Base-by-base conservation (phyloP, 169 alveolate genomes). In the Plasmodium gonderi region DNA sequence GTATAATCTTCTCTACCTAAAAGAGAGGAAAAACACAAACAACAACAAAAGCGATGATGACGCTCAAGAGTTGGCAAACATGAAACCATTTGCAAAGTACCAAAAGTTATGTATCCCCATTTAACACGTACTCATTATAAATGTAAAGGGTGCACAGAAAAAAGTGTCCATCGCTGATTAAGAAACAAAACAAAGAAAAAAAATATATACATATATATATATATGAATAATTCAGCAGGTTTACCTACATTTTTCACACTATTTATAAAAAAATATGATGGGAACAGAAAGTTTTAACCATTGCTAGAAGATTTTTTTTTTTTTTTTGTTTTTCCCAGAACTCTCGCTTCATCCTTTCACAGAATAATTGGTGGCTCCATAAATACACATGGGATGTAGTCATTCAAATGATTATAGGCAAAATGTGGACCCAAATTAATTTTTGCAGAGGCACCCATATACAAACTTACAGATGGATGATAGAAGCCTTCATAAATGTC, bases 381-480 rank as follows among this genome's bases (percentile, higher is more conserved):
- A 51, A 23, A 65, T 40, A 90, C 54, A 77, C 97, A 94, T 8
- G 97, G 96, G 20, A 36, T 42, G 75, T 65, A 95, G 26, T 92
- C 97, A 31, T 83, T 80, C 31, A 95, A 90, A 79, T 95, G 96
- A 26, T 40, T 60, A 69, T 91, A 90, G 11, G 51, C 65, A 76
- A 95, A 95, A 72, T 91, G 64, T 12, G 97, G 97, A 11, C 97
- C 97, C 83, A 79, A 47, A 54, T 96, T 96, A 72, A 96, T 65
- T n/a, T 79, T 79, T 3, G 96, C 96, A 33, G 92, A 90, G 20
- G 98, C 98, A 20, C 98, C 98, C 98, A 96, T 96, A 90, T 96
- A 96, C 44, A 96, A 96, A 20, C 98, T 94, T 33, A 96, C 91
- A 14, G 98, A 96, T 0, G 98, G 98, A 78, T 96, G 98, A 92